phyloP scores from a whole-genome alignment of 192 early-diverging fungal species.

The Chytriomyces sp. region DNA sequence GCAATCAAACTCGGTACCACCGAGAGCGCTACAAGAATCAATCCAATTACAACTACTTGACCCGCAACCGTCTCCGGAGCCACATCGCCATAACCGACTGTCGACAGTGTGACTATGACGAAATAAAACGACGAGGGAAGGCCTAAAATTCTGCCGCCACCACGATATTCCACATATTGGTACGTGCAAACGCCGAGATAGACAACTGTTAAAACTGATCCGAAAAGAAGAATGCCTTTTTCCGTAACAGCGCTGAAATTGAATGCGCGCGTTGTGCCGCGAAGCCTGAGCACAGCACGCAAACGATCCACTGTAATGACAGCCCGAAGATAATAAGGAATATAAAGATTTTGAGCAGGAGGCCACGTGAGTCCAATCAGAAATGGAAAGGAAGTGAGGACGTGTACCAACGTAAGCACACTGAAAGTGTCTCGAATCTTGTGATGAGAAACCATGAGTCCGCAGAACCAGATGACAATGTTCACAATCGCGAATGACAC shows the following conservation, averaged over 20 bases:
- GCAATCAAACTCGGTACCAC: conserved; percentile 59
- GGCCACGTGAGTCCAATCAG: conserved; percentile 45
- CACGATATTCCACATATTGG: conserved; percentile 60
- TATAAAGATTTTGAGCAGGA: conserved; percentile 51
- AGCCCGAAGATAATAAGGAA: conserved; percentile 68
- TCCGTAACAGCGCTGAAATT: conserved; percentile 44
- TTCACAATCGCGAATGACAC: neutral
- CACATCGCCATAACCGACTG: conserved; percentile 77
- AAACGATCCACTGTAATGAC: conserved; percentile 59
- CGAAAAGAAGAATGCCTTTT: conserved; percentile 56
- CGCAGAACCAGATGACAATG: neutral
- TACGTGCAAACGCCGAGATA: conserved; percentile 66
- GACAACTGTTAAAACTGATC: conserved; percentile 53
- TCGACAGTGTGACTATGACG: conserved; percentile 69
- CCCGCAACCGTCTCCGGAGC: conserved; percentile 56
- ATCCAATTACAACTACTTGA: conserved; percentile 58
- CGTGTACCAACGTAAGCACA: conserved; percentile 48
- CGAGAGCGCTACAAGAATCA: conserved; percentile 62
- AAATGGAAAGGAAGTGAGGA: conserved; percentile 60
- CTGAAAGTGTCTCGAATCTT: conserved; percentile 43
- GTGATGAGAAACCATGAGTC: neutral
- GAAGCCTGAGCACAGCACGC: conserved; percentile 56
- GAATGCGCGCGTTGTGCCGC: conserved; percentile 19
- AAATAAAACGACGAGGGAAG: conserved; percentile 47
- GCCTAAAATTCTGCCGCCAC: conserved; percentile 29